These are phyloP conservation scores for Talaromyces funiculosus DNA, from an alignment of 2,329 filamentous ascomycete genomes.

Conservation along the genomic window DNA sequence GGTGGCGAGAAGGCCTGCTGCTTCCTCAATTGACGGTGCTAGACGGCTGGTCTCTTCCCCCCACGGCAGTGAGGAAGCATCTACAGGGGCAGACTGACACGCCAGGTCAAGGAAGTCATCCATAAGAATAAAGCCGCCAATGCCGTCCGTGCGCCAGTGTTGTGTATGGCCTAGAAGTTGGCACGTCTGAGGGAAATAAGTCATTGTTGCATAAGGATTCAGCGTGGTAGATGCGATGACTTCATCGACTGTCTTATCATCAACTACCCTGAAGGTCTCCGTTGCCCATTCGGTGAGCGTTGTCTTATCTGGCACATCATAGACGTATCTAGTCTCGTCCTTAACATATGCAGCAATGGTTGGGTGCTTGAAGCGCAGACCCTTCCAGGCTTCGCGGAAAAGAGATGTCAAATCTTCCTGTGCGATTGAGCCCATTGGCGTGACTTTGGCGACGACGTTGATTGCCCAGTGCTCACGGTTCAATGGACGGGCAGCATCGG, in stretches of 20 bases:
- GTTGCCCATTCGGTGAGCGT: conserved; percentile 14
- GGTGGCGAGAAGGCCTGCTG: conserved; percentile 15
- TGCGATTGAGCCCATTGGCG: conserved; percentile 1
- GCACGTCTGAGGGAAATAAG: conserved; percentile 11
- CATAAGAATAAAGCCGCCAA: conserved; percentile 18
- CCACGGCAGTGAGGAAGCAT: conserved; percentile 22
- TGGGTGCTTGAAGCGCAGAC: conserved; percentile 19
- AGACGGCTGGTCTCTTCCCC: conserved; percentile 23
- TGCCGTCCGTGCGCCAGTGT: conserved; percentile 14
- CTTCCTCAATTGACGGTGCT: conserved; percentile 21
- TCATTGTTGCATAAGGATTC: conserved; percentile 12
- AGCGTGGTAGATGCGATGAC: conserved; percentile 11
- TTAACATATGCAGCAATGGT: conserved; percentile 15
- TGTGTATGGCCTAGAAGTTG: conserved; percentile 6
- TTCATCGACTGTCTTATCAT: conserved; percentile 11
- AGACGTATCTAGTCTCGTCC: conserved; percentile 12
- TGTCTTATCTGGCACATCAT: conserved; percentile 6
- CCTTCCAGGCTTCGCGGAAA: conserved; percentile 14
- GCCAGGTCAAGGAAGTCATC: conserved; percentile 20
- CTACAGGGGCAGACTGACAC: conserved; percentile 14
- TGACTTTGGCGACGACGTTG: conserved; percentile 20
- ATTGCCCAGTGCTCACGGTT: conserved; percentile 31
- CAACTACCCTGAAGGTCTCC: conserved; percentile 15
- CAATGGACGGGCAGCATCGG: conserved; percentile 21
- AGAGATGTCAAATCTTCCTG: background rate